phyloP scores from a whole-genome alignment of 345 rosid species.

The Laguncularia racemosa region DNA sequence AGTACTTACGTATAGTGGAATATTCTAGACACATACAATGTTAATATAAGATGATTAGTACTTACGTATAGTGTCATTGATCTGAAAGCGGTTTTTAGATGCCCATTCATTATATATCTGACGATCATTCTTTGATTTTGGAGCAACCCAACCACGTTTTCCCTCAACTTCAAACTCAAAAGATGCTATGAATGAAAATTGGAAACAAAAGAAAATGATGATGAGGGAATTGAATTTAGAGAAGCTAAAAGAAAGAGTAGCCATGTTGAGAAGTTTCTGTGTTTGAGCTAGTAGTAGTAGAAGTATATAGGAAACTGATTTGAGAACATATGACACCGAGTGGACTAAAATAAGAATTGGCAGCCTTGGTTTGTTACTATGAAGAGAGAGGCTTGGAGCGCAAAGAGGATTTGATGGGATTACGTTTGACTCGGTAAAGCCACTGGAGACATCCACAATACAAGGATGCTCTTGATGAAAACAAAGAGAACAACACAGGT shows the following conservation, averaged over 20 bases:
- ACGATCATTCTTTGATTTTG: conserved; percentile 31
- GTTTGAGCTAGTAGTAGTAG: neutral
- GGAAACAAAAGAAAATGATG: conserved; percentile 15
- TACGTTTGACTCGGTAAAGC: conserved; percentile 2
- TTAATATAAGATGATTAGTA: neutral
- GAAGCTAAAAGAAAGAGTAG: too few species aligned
- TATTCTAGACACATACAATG: neutral
- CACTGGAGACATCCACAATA: too few species aligned
- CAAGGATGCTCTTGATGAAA: too few species aligned
- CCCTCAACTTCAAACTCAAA: conserved; percentile 59
- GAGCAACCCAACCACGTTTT: conserved; percentile 59
- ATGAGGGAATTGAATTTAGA: conserved; percentile 6
- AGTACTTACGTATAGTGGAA: conserved; percentile 40
- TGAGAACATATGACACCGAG: too few species aligned
- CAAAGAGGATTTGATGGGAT: neutral
- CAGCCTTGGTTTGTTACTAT: too few species aligned
- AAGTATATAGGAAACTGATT: too few species aligned
- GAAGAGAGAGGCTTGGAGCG: neutral
- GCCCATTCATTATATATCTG: conserved; percentile 91
- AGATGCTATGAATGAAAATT: conserved; percentile 13
- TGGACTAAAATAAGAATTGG: too few species aligned
- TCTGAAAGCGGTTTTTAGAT: conserved; percentile 57
- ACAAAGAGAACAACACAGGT: neutral
- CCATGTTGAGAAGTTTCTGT: neutral
- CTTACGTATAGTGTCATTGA: conserved; percentile 59